A percentile compares a stretch with the other conserved stretches of the same genome.
Conservation (phyloP, 1,139 yeast genomes). For the Saccharomyces hybrid region DNA sequence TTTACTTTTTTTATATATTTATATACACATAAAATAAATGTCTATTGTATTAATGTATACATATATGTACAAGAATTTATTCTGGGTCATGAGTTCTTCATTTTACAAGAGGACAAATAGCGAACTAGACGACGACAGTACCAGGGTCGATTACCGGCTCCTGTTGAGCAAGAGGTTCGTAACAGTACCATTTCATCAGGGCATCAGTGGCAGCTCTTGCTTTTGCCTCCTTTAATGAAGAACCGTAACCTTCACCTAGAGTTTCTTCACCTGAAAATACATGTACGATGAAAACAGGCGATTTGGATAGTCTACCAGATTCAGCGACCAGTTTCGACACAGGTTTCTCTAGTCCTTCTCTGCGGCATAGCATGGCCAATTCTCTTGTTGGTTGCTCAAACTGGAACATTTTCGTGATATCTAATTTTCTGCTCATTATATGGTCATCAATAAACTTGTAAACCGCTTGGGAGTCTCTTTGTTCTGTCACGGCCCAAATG, state of each 20-base stretch:
- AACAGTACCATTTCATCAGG: slow-evolving; percentile 83
- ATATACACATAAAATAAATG: not conserved
- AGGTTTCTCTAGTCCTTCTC: slow-evolving; percentile 71
- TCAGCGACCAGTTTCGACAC: slow-evolving; percentile 81
- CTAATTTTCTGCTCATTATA: slow-evolving; percentile 70
- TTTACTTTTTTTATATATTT: not conserved
- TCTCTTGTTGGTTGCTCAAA: slow-evolving; percentile 85
- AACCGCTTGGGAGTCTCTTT: slow-evolving; percentile 33
- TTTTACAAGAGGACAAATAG: slow-evolving; percentile 17
- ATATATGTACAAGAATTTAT: slow-evolving; percentile 3
- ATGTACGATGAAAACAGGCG: slow-evolving; percentile 87
- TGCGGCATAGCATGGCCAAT: slow-evolving; percentile 65
- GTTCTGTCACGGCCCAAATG: slow-evolving; percentile 45
- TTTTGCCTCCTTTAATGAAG: slow-evolving; percentile 86
- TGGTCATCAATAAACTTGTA: slow-evolving; percentile 64
- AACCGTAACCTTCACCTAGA: slow-evolving; percentile 91
- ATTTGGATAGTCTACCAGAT: slow-evolving; percentile 78
- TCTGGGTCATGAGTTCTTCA: slow-evolving; percentile 11
- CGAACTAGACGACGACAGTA: slow-evolving; percentile 34
- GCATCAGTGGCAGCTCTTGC: slow-evolving; percentile 89
- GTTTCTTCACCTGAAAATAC: slow-evolving; percentile 77
- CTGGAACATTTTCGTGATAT: slow-evolving; percentile 62
- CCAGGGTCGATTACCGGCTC: slow-evolving; percentile 38
- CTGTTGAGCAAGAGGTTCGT: slow-evolving; percentile 57
- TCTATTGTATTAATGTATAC: slow-evolving; percentile 3